Percentiles rank a stretch among this genome's conserved stretches.
These are phyloP conservation scores for Aspergillus brunneoviolaceus DNA, from an alignment of 2,329 filamentous ascomycete species.

Conservation along the genomic window DNA sequence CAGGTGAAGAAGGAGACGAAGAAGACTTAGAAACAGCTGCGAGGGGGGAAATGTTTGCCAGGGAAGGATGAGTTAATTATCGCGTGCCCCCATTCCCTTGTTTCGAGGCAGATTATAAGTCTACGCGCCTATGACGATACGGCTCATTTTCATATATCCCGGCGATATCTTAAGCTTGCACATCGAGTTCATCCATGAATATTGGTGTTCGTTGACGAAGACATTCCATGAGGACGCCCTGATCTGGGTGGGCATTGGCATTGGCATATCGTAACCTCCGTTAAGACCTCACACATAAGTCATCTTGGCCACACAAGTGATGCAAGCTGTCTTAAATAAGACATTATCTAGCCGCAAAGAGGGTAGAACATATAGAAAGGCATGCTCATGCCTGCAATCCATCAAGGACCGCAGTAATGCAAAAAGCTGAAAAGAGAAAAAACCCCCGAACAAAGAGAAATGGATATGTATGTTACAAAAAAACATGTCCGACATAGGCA, in stretches of 20 bases:
- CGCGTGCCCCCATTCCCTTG: slow-evolving; percentile 1
- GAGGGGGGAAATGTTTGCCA: neutral
- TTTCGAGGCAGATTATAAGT: neutral
- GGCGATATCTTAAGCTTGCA: neutral
- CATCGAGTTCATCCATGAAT: neutral
- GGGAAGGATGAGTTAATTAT: neutral
- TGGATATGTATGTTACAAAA: slow-evolving; percentile 20
- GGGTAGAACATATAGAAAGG: neutral
- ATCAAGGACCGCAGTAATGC: slow-evolving; percentile 9
- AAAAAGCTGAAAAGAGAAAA: slow-evolving; percentile 5
- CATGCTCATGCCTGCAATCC: slow-evolving; percentile 1
- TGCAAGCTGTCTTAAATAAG: neutral
- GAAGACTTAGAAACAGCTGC: slow-evolving; percentile 7
- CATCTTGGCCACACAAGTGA: slow-evolving; percentile 3
- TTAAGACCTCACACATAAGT: slow-evolving; percentile 1
- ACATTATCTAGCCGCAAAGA: neutral
- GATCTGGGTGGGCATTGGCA: neutral
- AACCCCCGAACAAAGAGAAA: slow-evolving; percentile 1
- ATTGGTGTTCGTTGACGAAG: neutral
- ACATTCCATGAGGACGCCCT: neutral
- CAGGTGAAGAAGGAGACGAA: slow-evolving; percentile 17
- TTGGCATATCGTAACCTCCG: slow-evolving; percentile 1
- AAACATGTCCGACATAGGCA: slow-evolving; percentile 14
- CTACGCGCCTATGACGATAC: neutral
- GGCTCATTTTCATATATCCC: neutral